Evolutionary conservation across 306 rosid species (phyloP), one percentile per base, ranked within the genome.

Genomic region (Mimosa pudica): DNA sequence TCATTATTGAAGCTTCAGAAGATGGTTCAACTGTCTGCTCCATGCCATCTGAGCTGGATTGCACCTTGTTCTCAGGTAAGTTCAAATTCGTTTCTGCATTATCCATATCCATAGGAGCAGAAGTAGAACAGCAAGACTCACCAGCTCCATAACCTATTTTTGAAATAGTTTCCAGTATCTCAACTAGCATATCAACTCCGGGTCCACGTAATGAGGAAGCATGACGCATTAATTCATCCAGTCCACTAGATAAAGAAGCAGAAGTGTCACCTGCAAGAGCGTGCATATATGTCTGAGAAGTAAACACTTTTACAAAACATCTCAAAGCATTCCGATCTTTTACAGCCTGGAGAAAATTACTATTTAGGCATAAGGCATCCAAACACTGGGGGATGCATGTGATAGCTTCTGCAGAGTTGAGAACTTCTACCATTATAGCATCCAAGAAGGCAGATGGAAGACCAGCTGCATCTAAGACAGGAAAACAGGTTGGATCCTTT

Each of bases 151-250:
- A 89, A 82, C 98, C 99, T 83, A 95, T 86, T 81, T 88, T 95
- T 83, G 86, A 84, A 78, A 93, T 85, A 69, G 79, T 57, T 88
- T 81, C 90, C 61, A 95, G 86, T 35, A 95, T 93, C 85, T 95
- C 99, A 83, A 95, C 85, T 84, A 95, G 83, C 97, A 93, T 91
- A 48, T 96, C 99, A 73, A 96, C 98, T 75, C 99, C 99, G 71
- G 91, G 94, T 65, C 91, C 98, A 68, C 99, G 97, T 61, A 96
- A 81, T 8, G 94, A 91, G 36, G 99, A 76, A 76, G 96, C 94
- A 71, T 96, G 99, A 74, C 99, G 98, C 99, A 96, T 90, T 64
- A 96, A 81, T 84, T 96, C 99, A 89, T 96, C 99, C 78, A 96
- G 77, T 30, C 98, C 98, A 83, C 93, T 88, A 75, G 99, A 93